Evolutionary conservation across 225 moss, liverwort and hornwort species (phyloP).

Genomic region (Pseudoscleropodium purum): DNA sequence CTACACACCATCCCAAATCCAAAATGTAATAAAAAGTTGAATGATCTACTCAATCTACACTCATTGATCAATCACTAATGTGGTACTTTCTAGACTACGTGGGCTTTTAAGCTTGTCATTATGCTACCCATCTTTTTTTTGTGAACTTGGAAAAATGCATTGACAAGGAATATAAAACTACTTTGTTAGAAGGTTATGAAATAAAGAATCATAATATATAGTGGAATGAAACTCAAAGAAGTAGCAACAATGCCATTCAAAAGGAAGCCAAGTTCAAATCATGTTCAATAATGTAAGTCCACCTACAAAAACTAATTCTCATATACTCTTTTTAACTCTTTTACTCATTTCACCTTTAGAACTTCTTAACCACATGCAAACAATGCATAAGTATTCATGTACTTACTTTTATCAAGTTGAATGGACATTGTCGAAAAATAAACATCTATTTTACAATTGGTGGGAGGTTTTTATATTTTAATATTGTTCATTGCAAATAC

Average conservation of each 20-base stretch:
- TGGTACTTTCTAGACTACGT: too few relatives aligned
- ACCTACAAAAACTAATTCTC: rapidly evolving
- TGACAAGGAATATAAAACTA: not conserved
- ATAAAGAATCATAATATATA: not conserved
- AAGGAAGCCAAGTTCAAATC: not conserved
- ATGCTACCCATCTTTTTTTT: not conserved
- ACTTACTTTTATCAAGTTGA: rapidly evolving
- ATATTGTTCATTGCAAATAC: not conserved
- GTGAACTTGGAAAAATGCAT: not conserved
- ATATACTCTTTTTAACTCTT: rapidly evolving
- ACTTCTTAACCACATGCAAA: not conserved
- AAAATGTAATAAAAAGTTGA: not conserved
- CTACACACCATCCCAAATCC: rapidly evolving
- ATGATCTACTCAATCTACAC: not conserved
- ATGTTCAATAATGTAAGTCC: not conserved
- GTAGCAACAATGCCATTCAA: not conserved
- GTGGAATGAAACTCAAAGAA: not conserved
- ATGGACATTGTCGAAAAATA: not conserved
- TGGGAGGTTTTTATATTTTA: not conserved
- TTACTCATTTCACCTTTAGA: rapidly evolving
- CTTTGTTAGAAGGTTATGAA: not conserved
- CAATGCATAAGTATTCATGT: rapidly evolving
- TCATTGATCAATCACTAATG: rapidly evolving
- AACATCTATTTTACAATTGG: rapidly evolving
- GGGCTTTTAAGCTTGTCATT: not conserved